These are phyloP conservation scores for Termitomyces bulborhizus DNA, from an alignment of 768 basidiomycete genomes.

Conservation along the genomic window DNA sequence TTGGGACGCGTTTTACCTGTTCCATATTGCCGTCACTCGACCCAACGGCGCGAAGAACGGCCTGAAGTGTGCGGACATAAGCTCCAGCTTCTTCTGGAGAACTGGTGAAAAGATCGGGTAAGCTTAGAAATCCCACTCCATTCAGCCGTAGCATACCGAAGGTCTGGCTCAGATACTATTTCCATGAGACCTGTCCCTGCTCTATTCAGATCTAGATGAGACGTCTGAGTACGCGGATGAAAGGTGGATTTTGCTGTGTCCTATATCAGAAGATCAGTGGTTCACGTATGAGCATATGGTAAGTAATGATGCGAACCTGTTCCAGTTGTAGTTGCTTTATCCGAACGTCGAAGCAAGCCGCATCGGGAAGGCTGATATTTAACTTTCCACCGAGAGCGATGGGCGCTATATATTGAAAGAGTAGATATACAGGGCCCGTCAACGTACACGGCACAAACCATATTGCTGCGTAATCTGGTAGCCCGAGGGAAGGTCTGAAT, in stretches of 20 bases:
- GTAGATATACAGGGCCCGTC: not conserved
- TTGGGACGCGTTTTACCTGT: slow-evolving; percentile 43
- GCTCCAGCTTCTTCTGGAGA: slow-evolving; percentile 87
- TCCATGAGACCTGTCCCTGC: slow-evolving; percentile 90
- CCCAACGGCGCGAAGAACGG: slow-evolving; percentile 73
- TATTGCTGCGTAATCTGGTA: slow-evolving; percentile 99
- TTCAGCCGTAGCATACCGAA: slow-evolving; percentile 41
- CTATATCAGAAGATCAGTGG: slow-evolving; percentile 28
- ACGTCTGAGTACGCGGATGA: slow-evolving; percentile 40
- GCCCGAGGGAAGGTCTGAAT: slow-evolving; percentile 87
- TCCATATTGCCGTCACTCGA: slow-evolving; percentile 98
- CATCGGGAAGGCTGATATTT: slow-evolving; percentile 37
- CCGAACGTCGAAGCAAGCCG: slow-evolving; percentile 43
- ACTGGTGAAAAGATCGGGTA: slow-evolving; percentile 16
- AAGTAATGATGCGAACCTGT: slow-evolving; percentile 51
- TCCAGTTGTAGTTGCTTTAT: slow-evolving; percentile 95
- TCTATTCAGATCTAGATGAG: slow-evolving; percentile 82
- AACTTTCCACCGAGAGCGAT: slow-evolving; percentile 61
- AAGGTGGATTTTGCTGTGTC: slow-evolving; percentile 88
- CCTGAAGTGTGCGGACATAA: slow-evolving; percentile 81
- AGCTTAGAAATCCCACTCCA: slow-evolving; percentile 18
- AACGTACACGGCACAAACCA: slow-evolving; percentile 34
- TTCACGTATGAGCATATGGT: not conserved
- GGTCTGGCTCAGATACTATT: slow-evolving; percentile 92
- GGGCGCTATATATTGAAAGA: slow-evolving; percentile 47